Conservation (phyloP, 2,329 filamentous ascomycete genomes). For the Fusarium xyrophilum region DNA sequence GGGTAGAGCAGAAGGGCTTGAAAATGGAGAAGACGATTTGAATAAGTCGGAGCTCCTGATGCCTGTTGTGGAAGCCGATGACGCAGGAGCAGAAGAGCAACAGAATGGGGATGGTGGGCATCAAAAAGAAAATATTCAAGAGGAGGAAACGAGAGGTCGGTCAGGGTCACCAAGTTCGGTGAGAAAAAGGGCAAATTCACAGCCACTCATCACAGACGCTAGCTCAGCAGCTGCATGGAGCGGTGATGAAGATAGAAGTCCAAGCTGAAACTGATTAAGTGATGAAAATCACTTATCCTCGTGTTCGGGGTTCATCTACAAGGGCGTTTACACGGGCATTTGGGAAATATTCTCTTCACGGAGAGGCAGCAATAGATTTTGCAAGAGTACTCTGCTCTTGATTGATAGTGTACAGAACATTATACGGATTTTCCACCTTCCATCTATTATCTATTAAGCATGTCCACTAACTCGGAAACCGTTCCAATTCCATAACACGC, state of each 20-base stretch:
- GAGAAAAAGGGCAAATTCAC: constrained; percentile 33
- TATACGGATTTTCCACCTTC: constrained; percentile 30
- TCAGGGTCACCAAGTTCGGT: constrained; percentile 20
- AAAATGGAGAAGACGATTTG: constrained; percentile 33
- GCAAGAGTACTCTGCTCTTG: constrained; percentile 34
- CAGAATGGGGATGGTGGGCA: constrained; percentile 5
- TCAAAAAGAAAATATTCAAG: neutral
- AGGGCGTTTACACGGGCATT: constrained; percentile 35
- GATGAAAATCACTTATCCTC: neutral
- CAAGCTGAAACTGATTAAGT: constrained; percentile 1
- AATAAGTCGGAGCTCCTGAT: constrained; percentile 32
- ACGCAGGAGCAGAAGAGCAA: constrained; percentile 17
- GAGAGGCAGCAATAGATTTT: constrained; percentile 37
- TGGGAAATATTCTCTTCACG: constrained; percentile 32
- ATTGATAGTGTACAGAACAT: constrained; percentile 38
- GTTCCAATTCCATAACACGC: constrained; percentile 34
- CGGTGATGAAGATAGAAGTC: constrained; percentile 17
- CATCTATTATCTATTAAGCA: constrained; percentile 36
- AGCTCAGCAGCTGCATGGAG: constrained; percentile 41
- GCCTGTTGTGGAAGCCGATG: constrained; percentile 32
- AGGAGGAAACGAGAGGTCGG: constrained; percentile 31
- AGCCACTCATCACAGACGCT: constrained; percentile 41
- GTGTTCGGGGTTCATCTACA: constrained; percentile 18
- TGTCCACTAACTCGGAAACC: constrained; percentile 18
- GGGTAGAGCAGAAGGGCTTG: constrained; percentile 30